A percentile compares a stretch with the other conserved stretches of the same genome.
These are phyloP conservation scores for Miscanthus lutarioriparius DNA, from an alignment of 176 grass and related monocot genomes.

Conservation along the genomic window DNA sequence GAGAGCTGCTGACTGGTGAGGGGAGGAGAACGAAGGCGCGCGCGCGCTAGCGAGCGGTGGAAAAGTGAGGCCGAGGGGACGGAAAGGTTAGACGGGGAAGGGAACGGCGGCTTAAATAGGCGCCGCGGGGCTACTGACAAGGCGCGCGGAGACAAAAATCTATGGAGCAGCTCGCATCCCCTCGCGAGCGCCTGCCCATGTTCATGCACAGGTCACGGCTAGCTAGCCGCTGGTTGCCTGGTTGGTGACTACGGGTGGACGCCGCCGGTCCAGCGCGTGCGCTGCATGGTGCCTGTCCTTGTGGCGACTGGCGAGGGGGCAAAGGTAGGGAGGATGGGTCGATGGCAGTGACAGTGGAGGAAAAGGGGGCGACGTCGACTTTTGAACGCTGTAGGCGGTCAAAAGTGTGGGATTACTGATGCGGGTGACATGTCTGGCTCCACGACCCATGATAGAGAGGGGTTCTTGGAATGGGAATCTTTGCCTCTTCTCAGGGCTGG, in stretches of 20 bases:
- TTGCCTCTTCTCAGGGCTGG: too few species aligned
- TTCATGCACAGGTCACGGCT: not conserved
- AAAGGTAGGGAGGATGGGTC: not conserved
- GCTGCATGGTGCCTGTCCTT: constrained; percentile 1
- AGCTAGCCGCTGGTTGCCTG: not conserved
- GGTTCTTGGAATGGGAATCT: too few species aligned
- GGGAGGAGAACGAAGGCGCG: not conserved
- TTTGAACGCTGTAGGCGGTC: not conserved
- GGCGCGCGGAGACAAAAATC: constrained; percentile 1
- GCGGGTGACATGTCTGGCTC: too few species aligned
- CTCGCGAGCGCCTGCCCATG: not conserved
- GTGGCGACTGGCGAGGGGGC: not conserved
- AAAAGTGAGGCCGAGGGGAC: not conserved
- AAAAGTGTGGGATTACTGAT: too few species aligned
- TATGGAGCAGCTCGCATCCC: not conserved
- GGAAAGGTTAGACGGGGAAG: constrained; percentile 33
- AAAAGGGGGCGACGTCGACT: not conserved
- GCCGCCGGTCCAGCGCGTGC: not conserved
- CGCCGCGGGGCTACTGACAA: constrained; percentile 14
- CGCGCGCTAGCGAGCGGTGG: not conserved
- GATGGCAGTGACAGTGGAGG: constrained; percentile 1
- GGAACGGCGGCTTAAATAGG: constrained; percentile 49
- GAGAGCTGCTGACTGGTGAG: not conserved
- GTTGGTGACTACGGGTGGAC: not conserved
- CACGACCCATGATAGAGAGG: too few species aligned